phyloP scores from a whole-genome alignment of 2,329 filamentous ascomycete species.

The Grosmannia clavigera region DNA sequence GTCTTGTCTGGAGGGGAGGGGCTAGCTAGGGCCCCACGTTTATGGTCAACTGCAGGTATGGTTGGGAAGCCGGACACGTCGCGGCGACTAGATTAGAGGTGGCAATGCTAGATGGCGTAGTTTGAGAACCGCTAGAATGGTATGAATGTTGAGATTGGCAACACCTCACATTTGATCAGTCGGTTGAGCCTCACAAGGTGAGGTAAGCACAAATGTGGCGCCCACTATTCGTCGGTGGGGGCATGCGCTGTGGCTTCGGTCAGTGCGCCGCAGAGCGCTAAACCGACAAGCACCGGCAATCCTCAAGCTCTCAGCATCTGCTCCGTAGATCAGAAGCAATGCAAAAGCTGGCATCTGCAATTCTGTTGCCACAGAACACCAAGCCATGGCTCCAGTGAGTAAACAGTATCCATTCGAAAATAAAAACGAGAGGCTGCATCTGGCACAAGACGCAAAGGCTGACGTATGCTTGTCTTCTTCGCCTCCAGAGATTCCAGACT shows the following conservation, averaged over 20 bases:
- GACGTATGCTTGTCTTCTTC: background rate
- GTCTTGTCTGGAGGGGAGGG: background rate
- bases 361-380: no score
- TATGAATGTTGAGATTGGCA: background rate
- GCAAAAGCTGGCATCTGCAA: background rate
- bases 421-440: background rate
- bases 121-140: background rate
- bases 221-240: slow-evolving; percentile 17
- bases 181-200: background rate
- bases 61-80: background rate
- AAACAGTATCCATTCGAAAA: background rate
- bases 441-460: background rate
- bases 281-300: no score
- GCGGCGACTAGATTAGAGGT: background rate
- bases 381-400: background rate
- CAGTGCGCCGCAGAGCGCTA: background rate
- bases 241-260: background rate
- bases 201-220: slow-evolving; percentile 1
- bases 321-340: background rate
- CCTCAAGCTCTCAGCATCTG: background rate
- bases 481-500: slow-evolving; percentile 39
- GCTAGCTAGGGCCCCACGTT: no score
- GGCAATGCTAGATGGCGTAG: background rate
- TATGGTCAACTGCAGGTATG: background rate
- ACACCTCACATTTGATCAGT: background rate